Evolutionary conservation across 768 basidiomycete species (phyloP).

Genomic region (Termitomyces sp.): DNA sequence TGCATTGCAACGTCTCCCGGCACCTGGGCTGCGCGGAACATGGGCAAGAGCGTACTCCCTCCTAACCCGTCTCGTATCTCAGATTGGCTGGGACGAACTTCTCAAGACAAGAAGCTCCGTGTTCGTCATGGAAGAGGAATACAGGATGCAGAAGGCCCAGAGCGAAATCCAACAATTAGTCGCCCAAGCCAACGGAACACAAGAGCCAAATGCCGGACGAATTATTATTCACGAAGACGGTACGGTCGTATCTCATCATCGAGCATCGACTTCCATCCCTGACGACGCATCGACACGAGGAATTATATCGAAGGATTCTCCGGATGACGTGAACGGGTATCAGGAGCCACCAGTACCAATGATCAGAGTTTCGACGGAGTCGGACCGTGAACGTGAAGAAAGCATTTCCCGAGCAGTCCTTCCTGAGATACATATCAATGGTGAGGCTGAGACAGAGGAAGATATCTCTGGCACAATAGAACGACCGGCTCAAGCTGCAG

Average conservation of each 20-base stretch:
- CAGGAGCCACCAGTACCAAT: slow-evolving; percentile 38
- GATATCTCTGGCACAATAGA: slow-evolving; percentile 31
- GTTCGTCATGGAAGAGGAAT: slow-evolving; percentile 99
- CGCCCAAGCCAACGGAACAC: slow-evolving; percentile 18
- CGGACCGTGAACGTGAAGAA: slow-evolving; percentile 42
- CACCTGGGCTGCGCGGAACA: slow-evolving; percentile 90
- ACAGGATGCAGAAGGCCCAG: slow-evolving; percentile 91
- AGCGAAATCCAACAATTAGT: slow-evolving; percentile 49
- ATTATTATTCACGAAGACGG: slow-evolving; percentile 65
- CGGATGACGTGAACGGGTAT: slow-evolving; percentile 21
- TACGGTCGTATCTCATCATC: slow-evolving; percentile 28
- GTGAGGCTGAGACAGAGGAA: slow-evolving; percentile 23
- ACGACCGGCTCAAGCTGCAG: slow-evolving; percentile 48
- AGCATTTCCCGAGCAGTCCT: slow-evolving; percentile 14
- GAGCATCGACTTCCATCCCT: slow-evolving; percentile 14
- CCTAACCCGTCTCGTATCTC: slow-evolving; percentile 83
- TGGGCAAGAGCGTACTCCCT: slow-evolving; percentile 94
- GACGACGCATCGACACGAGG: slow-evolving; percentile 73
- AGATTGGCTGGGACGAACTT: slow-evolving; percentile 98
- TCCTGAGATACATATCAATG: slow-evolving; percentile 23
- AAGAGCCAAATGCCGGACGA: slow-evolving; percentile 27
- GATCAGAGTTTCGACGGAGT: slow-evolving; percentile 77
- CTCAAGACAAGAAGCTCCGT: slow-evolving; percentile 91
- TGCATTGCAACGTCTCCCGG: slow-evolving; percentile 89
- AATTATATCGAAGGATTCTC: slow-evolving; percentile 38